These are phyloP conservation scores for Naematelia encephala DNA, from an alignment of 768 basidiomycete species.

Conservation along the genomic window DNA sequence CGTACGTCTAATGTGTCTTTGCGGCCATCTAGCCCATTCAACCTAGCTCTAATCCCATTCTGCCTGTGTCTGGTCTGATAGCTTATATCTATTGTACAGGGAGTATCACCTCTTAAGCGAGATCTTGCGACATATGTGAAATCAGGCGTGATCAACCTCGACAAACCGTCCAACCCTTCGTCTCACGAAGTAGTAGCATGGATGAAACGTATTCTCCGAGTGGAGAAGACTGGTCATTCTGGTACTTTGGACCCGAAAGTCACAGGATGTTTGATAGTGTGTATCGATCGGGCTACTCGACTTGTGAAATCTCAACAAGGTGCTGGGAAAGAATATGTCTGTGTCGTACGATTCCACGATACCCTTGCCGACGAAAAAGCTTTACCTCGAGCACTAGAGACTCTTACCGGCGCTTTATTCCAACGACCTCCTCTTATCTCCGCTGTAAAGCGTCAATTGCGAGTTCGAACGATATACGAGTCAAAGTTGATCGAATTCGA, in stretches of 20 bases:
- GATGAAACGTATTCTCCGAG: constrained; percentile 92
- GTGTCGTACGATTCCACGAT: constrained; percentile 88
- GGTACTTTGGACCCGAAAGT: constrained; percentile 99
- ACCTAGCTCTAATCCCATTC: no score
- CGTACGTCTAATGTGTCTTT: constrained; percentile 21
- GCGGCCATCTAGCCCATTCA: no score
- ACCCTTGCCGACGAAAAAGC: constrained; percentile 73
- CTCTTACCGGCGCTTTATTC: constrained; percentile 94
- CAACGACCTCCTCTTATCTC: constrained; percentile 98
- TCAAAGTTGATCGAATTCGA: constrained; percentile 95
- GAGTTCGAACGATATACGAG: constrained; percentile 94
- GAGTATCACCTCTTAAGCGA: constrained; percentile 90
- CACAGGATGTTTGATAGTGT: constrained; percentile 96
- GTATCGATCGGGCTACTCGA: constrained; percentile 96
- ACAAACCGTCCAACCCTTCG: constrained; percentile 98
- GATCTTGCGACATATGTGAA: constrained; percentile 89
- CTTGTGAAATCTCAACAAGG: constrained; percentile 98
- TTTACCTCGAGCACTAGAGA: constrained; percentile 90
- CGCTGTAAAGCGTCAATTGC: constrained; percentile 95
- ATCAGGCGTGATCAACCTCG: constrained; percentile 97
- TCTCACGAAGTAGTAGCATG: constrained; percentile 99
- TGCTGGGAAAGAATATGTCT: constrained; percentile 99
- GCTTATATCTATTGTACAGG: constrained; percentile 46
- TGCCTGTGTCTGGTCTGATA: no score
- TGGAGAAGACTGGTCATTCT: constrained; percentile 98